These are phyloP conservation scores for Glycine tomentella DNA, from an alignment of 306 rosid species.

Conservation along the genomic window DNA sequence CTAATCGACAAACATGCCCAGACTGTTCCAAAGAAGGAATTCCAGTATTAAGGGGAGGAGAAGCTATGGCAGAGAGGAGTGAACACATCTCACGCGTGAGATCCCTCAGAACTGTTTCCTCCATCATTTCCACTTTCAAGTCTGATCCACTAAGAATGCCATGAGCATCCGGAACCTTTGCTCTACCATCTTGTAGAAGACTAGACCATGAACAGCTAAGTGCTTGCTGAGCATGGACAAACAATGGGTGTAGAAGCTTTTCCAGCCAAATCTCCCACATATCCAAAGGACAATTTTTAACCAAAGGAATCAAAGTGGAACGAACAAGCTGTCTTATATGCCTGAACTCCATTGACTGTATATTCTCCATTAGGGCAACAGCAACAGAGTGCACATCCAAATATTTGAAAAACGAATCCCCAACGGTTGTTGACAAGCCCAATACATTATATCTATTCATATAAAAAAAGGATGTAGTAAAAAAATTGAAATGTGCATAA, in stretches of 20 bases:
- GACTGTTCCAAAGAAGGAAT: constrained; percentile 90
- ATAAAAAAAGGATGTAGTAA: constrained; percentile 41
- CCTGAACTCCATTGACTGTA: constrained; percentile 97
- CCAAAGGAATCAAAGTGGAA: constrained; percentile 80
- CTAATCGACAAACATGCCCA: constrained; percentile 75
- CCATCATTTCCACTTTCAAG: constrained; percentile 93
- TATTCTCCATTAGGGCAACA: constrained; percentile 85
- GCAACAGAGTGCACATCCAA: constrained; percentile 74
- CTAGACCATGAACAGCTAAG: constrained; percentile 85
- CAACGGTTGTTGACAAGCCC: constrained; percentile 90
- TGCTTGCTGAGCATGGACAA: constrained; percentile 73
- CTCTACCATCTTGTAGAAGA: constrained; percentile 89
- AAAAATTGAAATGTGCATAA: constrained; percentile 31
- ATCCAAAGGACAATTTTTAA: constrained; percentile 79
- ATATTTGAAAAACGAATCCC: constrained; percentile 81
- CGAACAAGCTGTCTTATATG: constrained; percentile 92
- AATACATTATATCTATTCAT: constrained; percentile 80
- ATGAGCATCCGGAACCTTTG: constrained; percentile 84
- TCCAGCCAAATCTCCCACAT: constrained; percentile 95
- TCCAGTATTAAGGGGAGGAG: constrained; percentile 73
- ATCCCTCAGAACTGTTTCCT: constrained; percentile 88
- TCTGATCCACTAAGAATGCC: constrained; percentile 78
- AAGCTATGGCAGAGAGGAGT: constrained; percentile 77
- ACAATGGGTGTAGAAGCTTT: constrained; percentile 82
- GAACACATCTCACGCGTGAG: constrained; percentile 87